phyloP scores from a whole-genome alignment of 169 alveolate genomes.

The Cystoisospora suis region DNA sequence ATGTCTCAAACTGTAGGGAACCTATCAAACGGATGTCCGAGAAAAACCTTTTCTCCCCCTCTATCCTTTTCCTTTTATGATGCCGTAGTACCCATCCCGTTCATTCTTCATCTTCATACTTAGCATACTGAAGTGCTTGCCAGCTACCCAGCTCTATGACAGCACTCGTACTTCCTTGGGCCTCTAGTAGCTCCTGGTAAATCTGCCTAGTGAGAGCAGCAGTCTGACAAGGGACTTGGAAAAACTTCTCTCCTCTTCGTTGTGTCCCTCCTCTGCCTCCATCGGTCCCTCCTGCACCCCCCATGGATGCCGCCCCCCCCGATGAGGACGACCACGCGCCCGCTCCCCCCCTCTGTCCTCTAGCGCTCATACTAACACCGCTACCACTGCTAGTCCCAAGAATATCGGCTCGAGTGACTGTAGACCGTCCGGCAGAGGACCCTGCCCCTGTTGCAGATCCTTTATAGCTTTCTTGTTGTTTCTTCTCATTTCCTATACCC shows the following conservation, averaged over 20 bases:
- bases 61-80: background rate
- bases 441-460: no score
- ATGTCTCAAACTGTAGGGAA: no score
- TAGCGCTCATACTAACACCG: no score
- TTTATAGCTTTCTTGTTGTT: no score
- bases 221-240: conserved; percentile 53
- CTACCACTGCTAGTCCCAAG: no score
- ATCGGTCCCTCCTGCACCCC: background rate
- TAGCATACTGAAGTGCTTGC: conserved; percentile 50
- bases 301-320: no score
- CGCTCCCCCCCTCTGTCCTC: no score
- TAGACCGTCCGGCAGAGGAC: no score
- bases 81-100: background rate
- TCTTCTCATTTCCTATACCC: no score
- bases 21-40: no score
- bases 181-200: conserved; percentile 58
- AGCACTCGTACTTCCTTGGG: conserved; percentile 54
- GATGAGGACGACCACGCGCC: no score
- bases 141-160: conserved; percentile 60
- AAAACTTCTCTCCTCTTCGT: conserved; percentile 38
- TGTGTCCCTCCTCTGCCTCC: background rate
- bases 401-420: no score
- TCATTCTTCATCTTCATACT: conserved; percentile 13
- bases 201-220: conserved; percentile 58
- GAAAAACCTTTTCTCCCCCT: background rate